These are phyloP conservation scores for Coprinopsis marcescibilis DNA, from an alignment of 768 basidiomycete genomes.

Conservation along the genomic window DNA sequence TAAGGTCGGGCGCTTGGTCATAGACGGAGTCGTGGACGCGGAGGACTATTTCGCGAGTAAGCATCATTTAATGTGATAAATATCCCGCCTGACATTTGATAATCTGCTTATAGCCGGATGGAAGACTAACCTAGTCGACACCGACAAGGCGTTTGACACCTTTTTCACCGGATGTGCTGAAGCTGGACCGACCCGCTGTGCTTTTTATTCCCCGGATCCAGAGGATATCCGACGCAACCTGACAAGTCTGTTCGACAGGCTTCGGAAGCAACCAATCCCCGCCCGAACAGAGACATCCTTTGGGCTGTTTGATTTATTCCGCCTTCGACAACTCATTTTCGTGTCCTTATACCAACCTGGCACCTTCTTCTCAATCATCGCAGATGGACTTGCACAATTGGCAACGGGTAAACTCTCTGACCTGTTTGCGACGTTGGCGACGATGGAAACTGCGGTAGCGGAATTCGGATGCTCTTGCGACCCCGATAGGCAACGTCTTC, in stretches of 20 bases:
- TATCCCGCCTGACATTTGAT: not conserved
- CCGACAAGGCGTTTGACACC: constrained; percentile 27
- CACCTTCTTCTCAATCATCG: constrained; percentile 26
- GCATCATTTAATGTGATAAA: not conserved
- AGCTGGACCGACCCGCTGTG: constrained; percentile 30
- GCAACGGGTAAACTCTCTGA: constrained; percentile 24
- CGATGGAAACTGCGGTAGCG: no score
- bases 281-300: constrained; percentile 24
- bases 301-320: constrained; percentile 32
- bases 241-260: constrained; percentile 25
- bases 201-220: constrained; percentile 33
- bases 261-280: constrained; percentile 28
- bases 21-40: constrained; percentile 37
- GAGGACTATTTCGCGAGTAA: constrained; percentile 34
- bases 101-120: constrained; percentile 23
- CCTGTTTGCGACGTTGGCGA: no score
- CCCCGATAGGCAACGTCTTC: constrained; percentile 5
- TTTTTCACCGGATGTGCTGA: constrained; percentile 33
- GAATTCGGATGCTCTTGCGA: constrained; percentile 30
- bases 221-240: constrained; percentile 29
- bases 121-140: constrained; percentile 31
- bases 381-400: constrained; percentile 30
- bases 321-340: constrained; percentile 27
- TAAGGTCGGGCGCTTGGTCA: constrained; percentile 31
- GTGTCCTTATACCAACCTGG: constrained; percentile 30